Evolutionary conservation across 2,329 filamentous ascomycete genomes (phyloP), one percentile per base, ranked within the genome.

Genomic region (Fusarium sp.): DNA sequence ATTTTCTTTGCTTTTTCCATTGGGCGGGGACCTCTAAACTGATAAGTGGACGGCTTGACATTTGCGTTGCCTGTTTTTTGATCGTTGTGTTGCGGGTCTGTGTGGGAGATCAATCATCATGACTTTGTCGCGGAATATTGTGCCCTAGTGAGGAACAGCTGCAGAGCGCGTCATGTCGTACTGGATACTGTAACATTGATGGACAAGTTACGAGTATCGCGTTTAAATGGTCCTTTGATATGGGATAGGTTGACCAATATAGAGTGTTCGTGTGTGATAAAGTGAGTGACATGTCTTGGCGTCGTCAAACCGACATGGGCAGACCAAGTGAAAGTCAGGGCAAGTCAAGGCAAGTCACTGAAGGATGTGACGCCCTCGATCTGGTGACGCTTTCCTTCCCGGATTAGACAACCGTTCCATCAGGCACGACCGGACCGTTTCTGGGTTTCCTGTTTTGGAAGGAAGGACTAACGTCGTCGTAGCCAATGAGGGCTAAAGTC

Each of bases 381-480:
- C 40, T 66, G 56, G 45, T 62, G 56, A 62, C 62, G 61, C 65
- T 40, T 68, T 62, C 51, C 62, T 15, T 62, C 27, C 37, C 54
- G 37, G 60, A 46, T 44, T 23, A 51, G 33, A 54, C 56, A 46
- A 66, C 65, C 48, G 54, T 66, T 68, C 50, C 39, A 69, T 59
- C 51, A 47, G 60, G 56, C 40, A 62, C 57, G 65, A 62, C 54
- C 65, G 65, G 50, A 65, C 61, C 56, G 61, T 68, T 69, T 67
- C 35, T 56, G 20, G 56, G 41, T 62, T 69, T 33, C 65, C 65
- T 62, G 19, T 67, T 70, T 63, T 51, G 66, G 65, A 40, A 68
- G 61, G 56, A 53, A 51, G 60, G 14, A 35, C 56, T 30, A 40
- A 57, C 48, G 45, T 33, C 39, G 46, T 39, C 40, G 19, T 15